Base-by-base conservation (phyloP, 2,329 filamentous ascomycete species). In the Hymenoscyphus occultus region DNA sequence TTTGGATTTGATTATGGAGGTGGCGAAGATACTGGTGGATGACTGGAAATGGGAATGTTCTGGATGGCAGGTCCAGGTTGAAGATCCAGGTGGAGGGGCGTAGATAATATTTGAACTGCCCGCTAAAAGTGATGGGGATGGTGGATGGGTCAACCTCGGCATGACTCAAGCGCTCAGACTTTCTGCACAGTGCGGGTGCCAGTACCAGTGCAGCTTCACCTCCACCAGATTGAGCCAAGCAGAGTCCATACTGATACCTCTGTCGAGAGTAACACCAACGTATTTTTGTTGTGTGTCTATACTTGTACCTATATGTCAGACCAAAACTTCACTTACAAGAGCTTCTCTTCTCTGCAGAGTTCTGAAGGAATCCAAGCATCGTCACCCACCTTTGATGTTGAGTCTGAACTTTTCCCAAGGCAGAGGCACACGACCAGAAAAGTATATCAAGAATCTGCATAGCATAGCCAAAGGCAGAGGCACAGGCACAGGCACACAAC, bases 11-110 rank as follows among this genome's bases (percentile, higher is more conserved):
- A 51, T 5, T 51, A 22, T 51, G 45, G 14, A 22, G 5, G 45
- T 51, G 56, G 56, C 69, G 63, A 65, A 45, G 57, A 63, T 40
- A 28, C 48, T 9, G 54, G 60, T 57, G 48, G n/a, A 32, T 12
- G 22, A 57, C 58, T 54, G 3, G 57, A 9, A 22, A 22, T 54
- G 3, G 57, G 3, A 22, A 22, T 58, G 51, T 14, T 10, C 40
- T 19, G 45, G 13, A 35, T 35, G 35, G 35, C 6, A 10, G 5
- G 35, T 6, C 9, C 35, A 6, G 35, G 35, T 35, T 10, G 35
- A 5, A 35, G 35, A 35, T 35, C 9, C 0, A 5, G 32, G 9
- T 35, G 32, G 32, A 35, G 35, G 35, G 35, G 35, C 35, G 35
- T 6, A 10, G 9, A 35, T 35, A 35, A 35, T 10, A 7, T 35